Conservation (phyloP, 2,329 filamentous ascomycete genomes). For the Pyricularia grisea region DNA sequence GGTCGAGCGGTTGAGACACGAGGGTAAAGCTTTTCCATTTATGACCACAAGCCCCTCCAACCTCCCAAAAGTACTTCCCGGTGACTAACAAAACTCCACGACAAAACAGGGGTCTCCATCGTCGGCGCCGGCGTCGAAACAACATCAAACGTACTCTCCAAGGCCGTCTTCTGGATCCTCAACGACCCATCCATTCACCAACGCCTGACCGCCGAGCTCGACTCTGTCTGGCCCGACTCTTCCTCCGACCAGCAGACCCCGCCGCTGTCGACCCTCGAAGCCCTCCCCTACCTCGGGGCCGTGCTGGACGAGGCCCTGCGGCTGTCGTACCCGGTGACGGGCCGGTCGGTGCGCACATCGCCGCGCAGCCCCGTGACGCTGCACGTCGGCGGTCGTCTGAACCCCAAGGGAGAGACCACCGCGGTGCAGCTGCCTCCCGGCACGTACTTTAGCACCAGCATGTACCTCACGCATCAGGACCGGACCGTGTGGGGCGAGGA, state of each 20-base stretch:
- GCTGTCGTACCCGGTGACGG: constrained; percentile 8
- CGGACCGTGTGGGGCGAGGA: constrained; percentile 11
- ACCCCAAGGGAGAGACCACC: background rate
- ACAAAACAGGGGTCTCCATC: constrained; percentile 13
- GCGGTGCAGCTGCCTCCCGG: background rate
- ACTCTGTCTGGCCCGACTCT: background rate
- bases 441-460: background rate
- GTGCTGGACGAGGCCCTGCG: constrained; percentile 12
- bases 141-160: constrained; percentile 10
- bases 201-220: background rate
- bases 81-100: background rate
- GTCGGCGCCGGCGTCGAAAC: constrained; percentile 17
- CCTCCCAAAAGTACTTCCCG: background rate
- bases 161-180: constrained; percentile 12
- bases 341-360: background rate
- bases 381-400: no score
- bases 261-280: background rate
- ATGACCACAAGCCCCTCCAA: background rate
- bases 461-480: constrained; percentile 12
- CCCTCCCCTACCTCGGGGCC: constrained; percentile 9
- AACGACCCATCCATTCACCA: constrained; percentile 1
- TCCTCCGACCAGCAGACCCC: background rate
- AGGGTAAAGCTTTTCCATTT: constrained; percentile 7
- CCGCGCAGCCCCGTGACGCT: background rate
- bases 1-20: constrained; percentile 17